phyloP scores from a whole-genome alignment of 2,329 filamentous ascomycete genomes.

The Ophiocordyceps camponoti-floridani region DNA sequence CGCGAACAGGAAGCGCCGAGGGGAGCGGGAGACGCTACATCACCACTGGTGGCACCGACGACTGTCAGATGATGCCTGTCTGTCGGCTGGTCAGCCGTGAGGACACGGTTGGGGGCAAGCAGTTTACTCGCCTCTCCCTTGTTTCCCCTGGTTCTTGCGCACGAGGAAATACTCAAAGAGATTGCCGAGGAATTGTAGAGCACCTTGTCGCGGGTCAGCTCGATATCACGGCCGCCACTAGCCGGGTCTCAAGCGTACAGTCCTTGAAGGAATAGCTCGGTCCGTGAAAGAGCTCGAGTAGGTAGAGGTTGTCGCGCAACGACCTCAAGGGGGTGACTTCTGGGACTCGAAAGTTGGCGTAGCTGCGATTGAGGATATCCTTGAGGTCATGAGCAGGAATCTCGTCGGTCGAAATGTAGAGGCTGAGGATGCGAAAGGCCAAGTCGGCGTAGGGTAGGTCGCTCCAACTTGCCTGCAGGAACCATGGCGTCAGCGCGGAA shows the following conservation, averaged over 20 bases:
- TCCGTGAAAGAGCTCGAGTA: constrained; percentile 91
- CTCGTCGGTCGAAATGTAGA: constrained; percentile 73
- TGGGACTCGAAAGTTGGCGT: constrained; percentile 69
- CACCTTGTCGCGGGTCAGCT: constrained; percentile 30
- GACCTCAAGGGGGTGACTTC: constrained; percentile 66
- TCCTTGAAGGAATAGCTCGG: constrained; percentile 95
- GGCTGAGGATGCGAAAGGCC: constrained; percentile 67
- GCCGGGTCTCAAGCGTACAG: constrained; percentile 2
- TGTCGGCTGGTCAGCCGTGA: not conserved
- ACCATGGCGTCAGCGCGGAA: not conserved
- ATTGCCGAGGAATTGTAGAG: constrained; percentile 89
- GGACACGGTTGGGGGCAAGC: not conserved
- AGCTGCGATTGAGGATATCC: constrained; percentile 67
- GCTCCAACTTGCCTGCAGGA: constrained; percentile 39
- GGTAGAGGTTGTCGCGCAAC: constrained; percentile 58
- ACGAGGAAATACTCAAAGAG: constrained; percentile 80
- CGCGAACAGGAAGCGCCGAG: not conserved
- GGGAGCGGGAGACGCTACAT: constrained; percentile 15
- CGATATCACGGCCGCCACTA: not conserved
- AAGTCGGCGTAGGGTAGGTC: constrained; percentile 65
- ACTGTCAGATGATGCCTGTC: constrained; percentile 45
- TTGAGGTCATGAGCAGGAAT: constrained; percentile 68
- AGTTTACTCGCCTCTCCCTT: constrained; percentile 27
- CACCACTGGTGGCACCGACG: constrained; percentile 71
- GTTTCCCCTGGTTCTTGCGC: constrained; percentile 52